These are phyloP conservation scores for Wallacemonas sp. DNA, from an alignment of 208 protist species.

Conservation along the genomic window DNA sequence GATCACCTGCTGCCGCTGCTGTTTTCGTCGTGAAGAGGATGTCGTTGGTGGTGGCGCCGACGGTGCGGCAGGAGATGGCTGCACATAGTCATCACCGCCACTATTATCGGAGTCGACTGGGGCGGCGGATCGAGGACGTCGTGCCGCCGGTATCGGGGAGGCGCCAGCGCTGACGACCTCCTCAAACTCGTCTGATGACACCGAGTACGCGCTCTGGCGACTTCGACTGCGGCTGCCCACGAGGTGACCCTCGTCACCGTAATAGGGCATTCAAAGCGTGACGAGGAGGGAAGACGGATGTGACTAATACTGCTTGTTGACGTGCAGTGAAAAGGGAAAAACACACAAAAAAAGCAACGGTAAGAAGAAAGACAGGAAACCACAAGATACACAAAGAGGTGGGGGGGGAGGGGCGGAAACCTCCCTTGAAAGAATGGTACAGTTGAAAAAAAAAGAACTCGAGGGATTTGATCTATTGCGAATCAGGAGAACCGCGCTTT, in stretches of 20 bases:
- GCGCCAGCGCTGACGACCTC: constrained; percentile 2
- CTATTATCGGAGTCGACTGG: background rate
- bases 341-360: background rate
- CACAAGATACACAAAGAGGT: background rate
- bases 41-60: background rate
- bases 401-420: no score
- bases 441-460: no score
- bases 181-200: constrained; percentile 11
- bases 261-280: background rate
- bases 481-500: no score
- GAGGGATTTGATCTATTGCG: no score
- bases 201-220: constrained; percentile 4
- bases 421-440: no score
- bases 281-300: no score
- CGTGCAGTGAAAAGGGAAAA: background rate
- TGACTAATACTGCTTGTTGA: no score
- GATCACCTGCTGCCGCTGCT: background rate
- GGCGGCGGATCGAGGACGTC: background rate
- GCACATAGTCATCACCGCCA: no score
- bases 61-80: no score
- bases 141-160: background rate
- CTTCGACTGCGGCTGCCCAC: constrained; percentile 12
- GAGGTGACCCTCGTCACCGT: background rate
- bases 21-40: no score
- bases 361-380: constrained; percentile 11